Percentiles rank a stretch among this genome's conserved stretches.
Evolutionary conservation across 2,329 filamentous ascomycete species (phyloP).

Genomic region (Rhytidhysteron rufulum): DNA sequence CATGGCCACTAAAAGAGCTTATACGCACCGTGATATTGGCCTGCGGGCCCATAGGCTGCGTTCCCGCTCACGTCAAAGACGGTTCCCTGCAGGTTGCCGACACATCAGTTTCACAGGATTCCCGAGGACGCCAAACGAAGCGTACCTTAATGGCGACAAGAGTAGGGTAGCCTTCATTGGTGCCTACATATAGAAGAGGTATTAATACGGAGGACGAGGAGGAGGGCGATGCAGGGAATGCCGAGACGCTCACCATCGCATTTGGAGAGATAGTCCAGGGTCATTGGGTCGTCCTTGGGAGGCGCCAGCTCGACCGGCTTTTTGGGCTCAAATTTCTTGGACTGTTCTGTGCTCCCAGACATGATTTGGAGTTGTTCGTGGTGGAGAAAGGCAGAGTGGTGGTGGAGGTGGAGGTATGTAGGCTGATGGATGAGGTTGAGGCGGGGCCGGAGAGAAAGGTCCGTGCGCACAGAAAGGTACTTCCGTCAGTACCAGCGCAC

Average conservation of each 20-base stretch:
- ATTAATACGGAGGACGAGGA: no score
- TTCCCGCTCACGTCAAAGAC: constrained; percentile 95
- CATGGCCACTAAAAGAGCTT: no score
- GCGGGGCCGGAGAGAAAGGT: no score
- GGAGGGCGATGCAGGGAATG: constrained; percentile 1
- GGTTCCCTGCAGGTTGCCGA: constrained; percentile 60
- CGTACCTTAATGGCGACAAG: constrained; percentile 59
- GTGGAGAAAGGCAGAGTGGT: no score
- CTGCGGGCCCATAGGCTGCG: constrained; percentile 75
- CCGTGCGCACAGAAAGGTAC: no score
- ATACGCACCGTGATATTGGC: constrained; percentile 77
- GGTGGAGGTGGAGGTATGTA: no score
- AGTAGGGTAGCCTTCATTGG: constrained; percentile 57
- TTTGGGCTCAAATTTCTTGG: constrained; percentile 72
- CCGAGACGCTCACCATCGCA: constrained; percentile 68
- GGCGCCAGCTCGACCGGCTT: constrained; percentile 69
- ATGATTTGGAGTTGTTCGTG: constrained; percentile 22
- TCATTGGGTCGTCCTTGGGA: constrained; percentile 84
- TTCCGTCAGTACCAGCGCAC: no score
- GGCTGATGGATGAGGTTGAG: no score
- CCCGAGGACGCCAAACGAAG: neutral
- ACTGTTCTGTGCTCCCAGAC: constrained; percentile 30
- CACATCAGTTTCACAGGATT: constrained; percentile 1
- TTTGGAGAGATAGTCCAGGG: constrained; percentile 71
- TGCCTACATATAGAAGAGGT: constrained; percentile 58